Evolutionary conservation across 2,329 filamentous ascomycete genomes (phyloP).

Genomic region (Fusarium concolor): DNA sequence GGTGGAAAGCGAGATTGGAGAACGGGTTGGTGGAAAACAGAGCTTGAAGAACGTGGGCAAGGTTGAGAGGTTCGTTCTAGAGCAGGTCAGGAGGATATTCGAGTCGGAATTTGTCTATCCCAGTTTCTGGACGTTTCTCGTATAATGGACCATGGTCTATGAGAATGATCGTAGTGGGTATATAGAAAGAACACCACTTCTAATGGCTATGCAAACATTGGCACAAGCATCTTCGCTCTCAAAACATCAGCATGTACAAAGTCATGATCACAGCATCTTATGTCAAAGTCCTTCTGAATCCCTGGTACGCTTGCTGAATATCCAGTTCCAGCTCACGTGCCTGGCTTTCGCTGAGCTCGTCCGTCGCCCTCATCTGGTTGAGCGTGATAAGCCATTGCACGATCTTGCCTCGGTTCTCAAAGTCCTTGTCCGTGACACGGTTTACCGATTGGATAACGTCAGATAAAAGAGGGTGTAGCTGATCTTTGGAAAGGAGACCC

Average conservation of each 20-base stretch:
- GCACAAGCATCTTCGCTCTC: slow-evolving; percentile 25
- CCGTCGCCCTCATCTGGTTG: slow-evolving; percentile 97
- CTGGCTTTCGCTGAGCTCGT: slow-evolving; percentile 88
- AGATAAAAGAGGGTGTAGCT: slow-evolving; percentile 92
- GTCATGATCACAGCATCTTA: slow-evolving; percentile 48
- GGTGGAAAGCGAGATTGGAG: slow-evolving; percentile 97
- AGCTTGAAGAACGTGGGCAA: slow-evolving; percentile 98
- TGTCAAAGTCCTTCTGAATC: slow-evolving; percentile 84
- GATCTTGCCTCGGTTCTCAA: slow-evolving; percentile 95
- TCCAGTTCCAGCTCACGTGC: slow-evolving; percentile 90
- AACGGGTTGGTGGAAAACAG: slow-evolving; percentile 90
- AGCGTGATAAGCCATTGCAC: slow-evolving; percentile 97
- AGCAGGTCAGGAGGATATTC: slow-evolving; percentile 96
- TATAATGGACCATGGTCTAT: slow-evolving; percentile 60
- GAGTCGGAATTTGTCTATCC: slow-evolving; percentile 99
- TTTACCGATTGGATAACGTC: slow-evolving; percentile 98
- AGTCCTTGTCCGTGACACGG: slow-evolving; percentile 94
- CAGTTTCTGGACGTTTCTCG: slow-evolving; percentile 97
- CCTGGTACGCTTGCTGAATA: slow-evolving; percentile 93
- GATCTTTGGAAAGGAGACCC: slow-evolving; percentile 92
- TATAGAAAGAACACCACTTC: slow-evolving; percentile 32
- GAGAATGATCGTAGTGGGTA: slow-evolving; percentile 33
- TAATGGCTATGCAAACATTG: slow-evolving; percentile 2
- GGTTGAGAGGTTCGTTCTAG: slow-evolving; percentile 96
- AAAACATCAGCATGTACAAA: slow-evolving; percentile 11